phyloP scores from a whole-genome alignment of 352 stramenopile genomes.

The Thalassiosira oceanica region DNA sequence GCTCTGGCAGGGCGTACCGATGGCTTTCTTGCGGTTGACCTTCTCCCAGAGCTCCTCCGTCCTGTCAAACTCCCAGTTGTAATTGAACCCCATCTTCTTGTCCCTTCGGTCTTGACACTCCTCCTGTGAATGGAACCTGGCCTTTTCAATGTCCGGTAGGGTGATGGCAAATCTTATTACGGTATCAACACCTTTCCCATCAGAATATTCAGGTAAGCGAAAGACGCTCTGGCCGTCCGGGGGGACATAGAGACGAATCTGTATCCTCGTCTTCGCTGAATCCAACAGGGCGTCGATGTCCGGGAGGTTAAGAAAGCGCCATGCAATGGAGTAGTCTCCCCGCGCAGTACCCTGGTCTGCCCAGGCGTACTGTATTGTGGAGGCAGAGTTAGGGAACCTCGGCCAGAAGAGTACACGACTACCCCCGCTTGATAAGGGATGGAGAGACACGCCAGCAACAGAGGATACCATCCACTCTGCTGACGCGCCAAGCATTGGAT shows the following conservation, averaged over 20 bases:
- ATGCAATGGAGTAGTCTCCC: slow-evolving; percentile 36
- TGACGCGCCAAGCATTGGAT: slow-evolving; percentile 52
- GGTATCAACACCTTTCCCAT: slow-evolving; percentile 1
- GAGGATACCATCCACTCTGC: slow-evolving; percentile 49
- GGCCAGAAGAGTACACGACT: slow-evolving; percentile 29
- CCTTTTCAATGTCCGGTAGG: slow-evolving; percentile 5
- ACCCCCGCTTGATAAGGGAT: slow-evolving; percentile 26
- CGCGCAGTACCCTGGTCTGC: slow-evolving; percentile 17
- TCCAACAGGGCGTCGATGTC: slow-evolving; percentile 9
- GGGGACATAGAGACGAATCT: slow-evolving; percentile 24
- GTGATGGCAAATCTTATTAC: not conserved
- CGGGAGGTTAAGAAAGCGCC: slow-evolving; percentile 35
- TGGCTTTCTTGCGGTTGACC: slow-evolving; percentile 13
- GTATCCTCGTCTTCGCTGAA: slow-evolving; percentile 23
- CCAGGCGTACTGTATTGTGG: slow-evolving; percentile 16
- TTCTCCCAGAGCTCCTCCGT: slow-evolving; percentile 17
- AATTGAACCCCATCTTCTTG: slow-evolving; percentile 8
- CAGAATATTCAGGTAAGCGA: not conserved
- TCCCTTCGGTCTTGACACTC: slow-evolving; percentile 6
- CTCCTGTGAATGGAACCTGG: not conserved
- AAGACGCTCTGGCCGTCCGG: no score
- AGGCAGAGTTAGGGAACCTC: slow-evolving; percentile 32
- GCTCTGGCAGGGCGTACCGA: slow-evolving; percentile 29
- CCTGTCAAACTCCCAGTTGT: slow-evolving; percentile 22
- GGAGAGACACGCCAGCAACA: slow-evolving; percentile 27